Conservation (phyloP, 2,329 filamentous ascomycete species). For the Scedosporium apiospermum region DNA sequence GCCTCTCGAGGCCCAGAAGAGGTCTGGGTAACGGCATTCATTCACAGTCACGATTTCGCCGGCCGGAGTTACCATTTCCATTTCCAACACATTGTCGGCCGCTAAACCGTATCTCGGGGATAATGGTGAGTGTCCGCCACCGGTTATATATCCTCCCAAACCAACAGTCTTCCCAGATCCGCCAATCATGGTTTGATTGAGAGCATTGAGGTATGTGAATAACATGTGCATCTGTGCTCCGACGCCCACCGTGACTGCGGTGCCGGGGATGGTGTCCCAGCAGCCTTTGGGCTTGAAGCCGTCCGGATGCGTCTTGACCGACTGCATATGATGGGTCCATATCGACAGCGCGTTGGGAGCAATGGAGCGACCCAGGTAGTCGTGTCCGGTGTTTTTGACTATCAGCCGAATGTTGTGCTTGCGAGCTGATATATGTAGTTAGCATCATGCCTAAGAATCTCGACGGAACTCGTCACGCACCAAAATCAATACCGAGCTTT, state of each 20-base stretch:
- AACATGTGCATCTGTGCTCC: not conserved
- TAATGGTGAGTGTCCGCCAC: conserved; percentile 44
- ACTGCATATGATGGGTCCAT: conserved; percentile 18
- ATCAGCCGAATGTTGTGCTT: conserved; percentile 9
- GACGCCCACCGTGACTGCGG: conserved; percentile 29
- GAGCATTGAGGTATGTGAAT: not conserved
- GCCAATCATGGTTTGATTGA: conserved; percentile 31
- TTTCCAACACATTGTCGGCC: conserved; percentile 45
- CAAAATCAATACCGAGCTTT: conserved; percentile 22
- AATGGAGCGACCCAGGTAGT: conserved; percentile 20
- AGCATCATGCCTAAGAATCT: not conserved
- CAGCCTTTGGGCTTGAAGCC: conserved; percentile 8
- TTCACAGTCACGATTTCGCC: conserved; percentile 36
- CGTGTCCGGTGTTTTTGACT: conserved; percentile 30
- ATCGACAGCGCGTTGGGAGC: conserved; percentile 16
- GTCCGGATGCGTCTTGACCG: conserved; percentile 9
- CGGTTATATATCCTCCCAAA: conserved; percentile 45
- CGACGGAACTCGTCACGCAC: not conserved
- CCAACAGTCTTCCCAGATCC: conserved; percentile 40
- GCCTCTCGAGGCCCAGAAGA: conserved; percentile 51
- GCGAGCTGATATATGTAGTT: not conserved
- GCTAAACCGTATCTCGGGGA: conserved; percentile 40
- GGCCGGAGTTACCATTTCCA: conserved; percentile 37
- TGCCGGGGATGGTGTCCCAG: conserved; percentile 29
- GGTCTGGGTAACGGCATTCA: conserved; percentile 36